Base-by-base conservation (phyloP, 2,329 filamentous ascomycete genomes). In the Drechslerella stenobrocha region DNA sequence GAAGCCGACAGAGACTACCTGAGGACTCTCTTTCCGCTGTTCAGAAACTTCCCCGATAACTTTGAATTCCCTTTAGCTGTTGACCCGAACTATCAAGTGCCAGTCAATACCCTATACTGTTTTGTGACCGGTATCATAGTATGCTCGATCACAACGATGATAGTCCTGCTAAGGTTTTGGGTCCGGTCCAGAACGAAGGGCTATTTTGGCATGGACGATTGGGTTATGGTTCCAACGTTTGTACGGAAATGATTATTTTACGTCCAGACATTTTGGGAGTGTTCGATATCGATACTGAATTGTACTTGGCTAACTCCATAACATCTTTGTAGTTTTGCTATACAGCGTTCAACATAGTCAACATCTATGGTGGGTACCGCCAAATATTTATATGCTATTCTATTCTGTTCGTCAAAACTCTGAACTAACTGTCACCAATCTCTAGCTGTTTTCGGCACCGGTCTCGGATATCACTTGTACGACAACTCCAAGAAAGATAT, bases 201-300 rank as follows among this genome's bases (percentile, higher is more conserved):
- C 2, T 51, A 45, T 9, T 66, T 66, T 32, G 53, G 61, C 9
- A 3, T 24, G 5, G 61, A 66, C 40, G 61, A 66, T 48, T 66
- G 59, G 61, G 47, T 66, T 26, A 66, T 66, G 61, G 32, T 66
- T 15, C 53, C 61, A 9, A 55, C 61, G 30, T 66, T 66, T 35
- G 53, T 66, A 66, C 9, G 60, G 45, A 15, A 20, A 15, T 2
- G 4, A 13, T n/a, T n/a, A 40, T 8, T 34, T n/a, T n/a, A n/a
- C 2, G 30, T 9, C n/a, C 30, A 23, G n/a, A 11, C n/a, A 51
- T 7, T 30, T 32, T 22, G 9, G n/a, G n/a, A n/a, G n/a, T n/a
- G n/a, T n/a, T n/a, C n/a, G n/a, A n/a, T n/a, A n/a, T n/a, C n/a
- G n/a, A n/a, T n/a, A n/a, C n/a, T n/a, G n/a, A n/a, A n/a, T n/a